Conservation (phyloP, 805 yeast genomes). For the Saccharomyces jurei region DNA sequence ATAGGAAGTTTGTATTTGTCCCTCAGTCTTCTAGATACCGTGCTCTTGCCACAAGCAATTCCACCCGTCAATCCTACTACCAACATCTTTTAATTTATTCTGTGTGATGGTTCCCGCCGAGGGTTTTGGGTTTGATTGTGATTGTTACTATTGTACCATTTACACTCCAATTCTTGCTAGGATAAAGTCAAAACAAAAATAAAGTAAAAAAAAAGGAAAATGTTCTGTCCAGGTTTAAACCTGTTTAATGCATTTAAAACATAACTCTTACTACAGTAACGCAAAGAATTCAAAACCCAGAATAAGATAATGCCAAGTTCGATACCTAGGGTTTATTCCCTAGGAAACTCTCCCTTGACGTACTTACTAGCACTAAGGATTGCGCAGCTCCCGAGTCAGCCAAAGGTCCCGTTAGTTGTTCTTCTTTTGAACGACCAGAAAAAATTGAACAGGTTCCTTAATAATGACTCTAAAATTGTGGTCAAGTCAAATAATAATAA, state of each 20-base stretch:
- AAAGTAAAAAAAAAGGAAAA: neutral
- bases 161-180: neutral
- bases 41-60: constrained; percentile 93
- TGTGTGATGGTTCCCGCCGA: neutral
- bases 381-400: constrained; percentile 33
- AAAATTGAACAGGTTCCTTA: constrained; percentile 36
- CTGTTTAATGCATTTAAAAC: neutral
- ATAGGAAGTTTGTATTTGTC: constrained; percentile 48
- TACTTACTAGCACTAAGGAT: constrained; percentile 39
- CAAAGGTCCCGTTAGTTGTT: constrained; percentile 34
- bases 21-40: constrained; percentile 58
- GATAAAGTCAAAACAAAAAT: neutral
- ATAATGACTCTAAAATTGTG: constrained; percentile 34
- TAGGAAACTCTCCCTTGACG: constrained; percentile 38
- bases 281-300: neutral
- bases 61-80: constrained; percentile 96
- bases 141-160: neutral
- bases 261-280: neutral
- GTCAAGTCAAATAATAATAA: constrained; percentile 8
- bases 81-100: constrained; percentile 47
- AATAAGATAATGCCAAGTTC: constrained; percentile 10
- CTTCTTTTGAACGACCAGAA: constrained; percentile 37
- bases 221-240: neutral
- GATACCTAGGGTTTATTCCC: constrained; percentile 32
- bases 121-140: neutral